Percentiles rank a stretch among this genome's conserved stretches.
These are phyloP conservation scores for Leucosporidium creatinivorum DNA, from an alignment of 768 basidiomycete species.

Conservation along the genomic window DNA sequence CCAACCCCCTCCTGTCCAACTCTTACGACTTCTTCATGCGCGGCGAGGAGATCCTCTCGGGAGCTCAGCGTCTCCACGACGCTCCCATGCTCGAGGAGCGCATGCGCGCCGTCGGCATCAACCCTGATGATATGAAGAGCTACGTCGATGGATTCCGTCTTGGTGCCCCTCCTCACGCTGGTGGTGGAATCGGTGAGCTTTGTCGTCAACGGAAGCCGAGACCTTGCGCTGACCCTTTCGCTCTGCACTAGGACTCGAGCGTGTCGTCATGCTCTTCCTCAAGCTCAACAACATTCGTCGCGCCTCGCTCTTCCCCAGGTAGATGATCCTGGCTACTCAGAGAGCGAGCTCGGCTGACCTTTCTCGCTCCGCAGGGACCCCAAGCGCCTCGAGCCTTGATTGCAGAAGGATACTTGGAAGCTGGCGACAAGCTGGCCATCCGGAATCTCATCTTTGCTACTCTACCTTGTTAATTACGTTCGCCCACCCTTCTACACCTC, in stretches of 20 bases:
- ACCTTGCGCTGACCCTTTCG: conserved; percentile 41
- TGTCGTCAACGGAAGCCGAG: conserved; percentile 2
- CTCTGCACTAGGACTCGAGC: conserved; percentile 22
- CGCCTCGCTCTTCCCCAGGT: too few relatives aligned
- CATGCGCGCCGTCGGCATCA: conserved; percentile 80
- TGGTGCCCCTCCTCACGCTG: conserved; percentile 92
- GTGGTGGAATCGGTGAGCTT: conserved; percentile 72
- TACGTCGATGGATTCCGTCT: conserved; percentile 92
- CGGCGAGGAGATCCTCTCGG: conserved; percentile 96
- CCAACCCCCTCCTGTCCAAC: conserved; percentile 82
- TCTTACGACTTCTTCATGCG: conserved; percentile 99
- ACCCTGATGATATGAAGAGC: conserved; percentile 76
- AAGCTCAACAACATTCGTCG: conserved; percentile 50
- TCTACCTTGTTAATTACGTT: too few relatives aligned
- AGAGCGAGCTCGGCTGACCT: too few relatives aligned
- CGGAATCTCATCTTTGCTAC: too few relatives aligned
- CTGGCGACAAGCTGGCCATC: too few relatives aligned
- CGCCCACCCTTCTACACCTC: too few relatives aligned
- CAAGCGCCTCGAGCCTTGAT: too few relatives aligned
- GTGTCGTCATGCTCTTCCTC: conserved; percentile 91
- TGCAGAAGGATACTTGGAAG: too few relatives aligned
- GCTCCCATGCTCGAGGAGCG: conserved; percentile 68
- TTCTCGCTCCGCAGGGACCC: too few relatives aligned
- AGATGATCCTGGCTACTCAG: too few relatives aligned
- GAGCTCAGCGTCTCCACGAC: conserved; percentile 96